Evolutionary conservation across 306 rosid genomes (phyloP), one percentile per base, ranked within the genome.

Genomic region (Citrullus amarus): DNA sequence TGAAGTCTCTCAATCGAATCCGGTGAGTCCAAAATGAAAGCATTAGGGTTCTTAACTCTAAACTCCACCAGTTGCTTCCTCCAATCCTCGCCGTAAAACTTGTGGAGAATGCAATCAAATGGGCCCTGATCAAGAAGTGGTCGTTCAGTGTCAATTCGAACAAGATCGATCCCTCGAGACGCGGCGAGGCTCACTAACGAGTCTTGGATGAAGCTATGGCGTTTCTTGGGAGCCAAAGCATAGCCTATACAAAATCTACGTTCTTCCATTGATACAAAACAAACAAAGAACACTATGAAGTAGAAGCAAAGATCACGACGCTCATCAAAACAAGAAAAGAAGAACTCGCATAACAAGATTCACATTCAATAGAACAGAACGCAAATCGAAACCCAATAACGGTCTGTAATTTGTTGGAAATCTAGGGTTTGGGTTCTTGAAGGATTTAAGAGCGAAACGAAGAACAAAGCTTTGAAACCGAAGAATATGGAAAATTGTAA

Each of bases 151-250:
- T 91, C 92, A 56, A 93, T 88, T 53, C 86, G 85, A 3, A 90
- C 86, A 22, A 93, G 97, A 56, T 90, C 86, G 57, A 93, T 43
- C 9, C 96, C 97, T 41, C 91, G 93, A 2, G 97, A 89, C 39
- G 74, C 63, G 0, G 97, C 96, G 0, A 86, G 90, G 16, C 60
- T 77, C 13, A 91, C 34, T 39, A 93, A 81, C 18, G 97, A 89
- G 22, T 91, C 90, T 17, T 84, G 90, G 30, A 93, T 93, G 89
- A 93, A 93, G 82, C 97, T 93, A 58, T 86, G 83, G 43, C 84
- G 96, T 88, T 93, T 93, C 91, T 93, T 93, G 51, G 97, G 89
- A 6, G 96, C 97, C 65, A 93, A 76, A 2, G 98, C 98, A 63
- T 93, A 93, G 4, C 98, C 98, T 69, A 90, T 66, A 25, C 88